A percentile compares a stretch with the other conserved stretches of the same genome.
These are phyloP conservation scores for Lipomyces yamanashiensis DNA, from an alignment of 805 yeast genomes.

Conservation along the genomic window DNA sequence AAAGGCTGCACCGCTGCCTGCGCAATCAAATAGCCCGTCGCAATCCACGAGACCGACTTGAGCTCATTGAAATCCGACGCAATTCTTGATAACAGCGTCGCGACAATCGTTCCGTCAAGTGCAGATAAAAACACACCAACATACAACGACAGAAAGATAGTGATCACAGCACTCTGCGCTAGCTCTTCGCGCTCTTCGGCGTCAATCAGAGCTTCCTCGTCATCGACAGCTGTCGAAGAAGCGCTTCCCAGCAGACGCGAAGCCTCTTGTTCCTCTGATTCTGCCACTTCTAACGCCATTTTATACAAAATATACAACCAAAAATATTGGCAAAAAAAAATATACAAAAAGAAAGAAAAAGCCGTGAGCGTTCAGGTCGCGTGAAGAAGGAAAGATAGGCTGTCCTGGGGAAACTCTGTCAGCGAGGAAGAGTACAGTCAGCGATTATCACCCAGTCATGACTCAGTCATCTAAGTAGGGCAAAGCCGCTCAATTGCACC, in stretches of 20 bases:
- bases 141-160: slow-evolving; percentile 34
- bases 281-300: slow-evolving; percentile 1
- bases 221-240: background rate
- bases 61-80: slow-evolving; percentile 64
- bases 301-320: background rate
- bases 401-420: too few species aligned
- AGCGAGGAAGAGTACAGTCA: too few species aligned
- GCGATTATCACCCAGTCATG: too few species aligned
- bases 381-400: too few species aligned
- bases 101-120: slow-evolving; percentile 59
- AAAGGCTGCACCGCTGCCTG: slow-evolving; percentile 78
- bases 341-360: background rate
- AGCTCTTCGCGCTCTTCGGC: slow-evolving; percentile 22
- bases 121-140: slow-evolving; percentile 56
- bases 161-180: slow-evolving; percentile 10
- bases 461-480: too few species aligned
- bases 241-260: slow-evolving; percentile 14
- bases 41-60: slow-evolving; percentile 67
- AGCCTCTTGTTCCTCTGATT: slow-evolving; percentile 10
- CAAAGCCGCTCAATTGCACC: too few species aligned
- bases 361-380: too few species aligned
- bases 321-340: background rate
- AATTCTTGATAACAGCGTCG: slow-evolving; percentile 59
- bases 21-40: slow-evolving; percentile 70
- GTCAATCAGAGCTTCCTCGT: slow-evolving; percentile 27